phyloP scores from a whole-genome alignment of 257 asterid genomes.

The Anisodus acutangulus region DNA sequence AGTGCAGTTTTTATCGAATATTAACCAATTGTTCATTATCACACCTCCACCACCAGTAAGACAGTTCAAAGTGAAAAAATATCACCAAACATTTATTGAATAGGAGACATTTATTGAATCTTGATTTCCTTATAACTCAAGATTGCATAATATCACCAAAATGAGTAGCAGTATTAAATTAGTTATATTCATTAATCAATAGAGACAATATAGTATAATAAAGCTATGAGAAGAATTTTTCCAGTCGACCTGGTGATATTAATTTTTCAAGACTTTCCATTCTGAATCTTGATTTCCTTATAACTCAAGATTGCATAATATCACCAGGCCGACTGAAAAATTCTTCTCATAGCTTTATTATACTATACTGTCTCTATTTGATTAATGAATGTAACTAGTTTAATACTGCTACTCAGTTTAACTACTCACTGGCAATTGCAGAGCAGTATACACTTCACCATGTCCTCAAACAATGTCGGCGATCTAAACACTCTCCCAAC shows the following conservation, averaged over 20 bases:
- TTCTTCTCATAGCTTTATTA: neutral
- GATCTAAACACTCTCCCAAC: constrained; percentile 84
- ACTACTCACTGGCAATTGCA: constrained; percentile 96
- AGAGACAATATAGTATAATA: neutral
- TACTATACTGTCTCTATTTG: neutral
- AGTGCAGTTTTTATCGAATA: too few species aligned
- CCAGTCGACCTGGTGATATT: too few species aligned
- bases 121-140: too few species aligned
- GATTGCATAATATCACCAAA: neutral
- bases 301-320: too few species aligned
- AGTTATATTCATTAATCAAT: neutral
- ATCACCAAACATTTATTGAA: too few species aligned
- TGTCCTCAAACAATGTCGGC: constrained; percentile 91
- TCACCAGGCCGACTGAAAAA: neutral
- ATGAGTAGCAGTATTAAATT: neutral
- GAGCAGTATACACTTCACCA: constrained; percentile 84
- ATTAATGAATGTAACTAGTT: neutral
- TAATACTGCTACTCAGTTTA: neutral
- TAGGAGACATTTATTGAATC: too few species aligned
- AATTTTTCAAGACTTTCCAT: neutral
- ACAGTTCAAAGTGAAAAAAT: constrained; percentile 56
- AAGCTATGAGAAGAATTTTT: neutral
- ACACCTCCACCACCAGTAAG: constrained; percentile 33
- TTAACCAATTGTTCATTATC: too few species aligned
- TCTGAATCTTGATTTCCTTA: neutral